These are phyloP conservation scores for Cyberlindnera maclurae DNA, from an alignment of 805 yeast genomes.

Conservation along the genomic window DNA sequence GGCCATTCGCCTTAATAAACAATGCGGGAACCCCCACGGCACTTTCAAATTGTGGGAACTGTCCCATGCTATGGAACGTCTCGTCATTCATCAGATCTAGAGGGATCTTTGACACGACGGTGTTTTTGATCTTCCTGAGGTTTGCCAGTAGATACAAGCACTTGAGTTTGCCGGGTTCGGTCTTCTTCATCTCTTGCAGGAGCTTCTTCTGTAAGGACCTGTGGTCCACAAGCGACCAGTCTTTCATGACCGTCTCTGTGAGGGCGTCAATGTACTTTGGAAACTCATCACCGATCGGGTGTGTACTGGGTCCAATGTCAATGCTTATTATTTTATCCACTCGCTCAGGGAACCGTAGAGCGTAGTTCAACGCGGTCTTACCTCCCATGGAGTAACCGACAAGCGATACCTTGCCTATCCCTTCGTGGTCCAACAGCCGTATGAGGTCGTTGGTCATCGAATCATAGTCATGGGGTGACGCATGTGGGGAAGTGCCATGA, in stretches of 20 bases:
- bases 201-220: conserved; percentile 3
- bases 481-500: conserved; percentile 46
- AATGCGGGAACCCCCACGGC: conserved; percentile 21
- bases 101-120: conserved; percentile 21
- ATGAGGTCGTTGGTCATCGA: conserved; percentile 18
- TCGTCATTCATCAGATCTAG: conserved; percentile 13
- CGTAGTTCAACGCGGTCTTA: conserved; percentile 42
- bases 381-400: conserved; percentile 61
- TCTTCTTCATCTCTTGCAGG: conserved; percentile 5
- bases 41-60: conserved; percentile 18
- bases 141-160: conserved; percentile 14
- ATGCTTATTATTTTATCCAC: conserved; percentile 38
- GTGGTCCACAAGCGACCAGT: conserved; percentile 1
- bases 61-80: conserved; percentile 19
- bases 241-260: conserved; percentile 4
- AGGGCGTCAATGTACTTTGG: conserved; percentile 4
- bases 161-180: conserved; percentile 3
- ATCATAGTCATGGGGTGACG: conserved; percentile 32
- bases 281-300: conserved; percentile 29
- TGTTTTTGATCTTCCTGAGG: conserved; percentile 12
- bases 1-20: conserved; percentile 37
- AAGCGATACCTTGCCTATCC: conserved; percentile 26
- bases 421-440: conserved; percentile 10
- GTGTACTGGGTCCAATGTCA: conserved; percentile 37
- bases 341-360: conserved; percentile 30